These are phyloP conservation scores for Patellifolia procumbens DNA, from an alignment of 179 eudicot species.

Conservation along the genomic window DNA sequence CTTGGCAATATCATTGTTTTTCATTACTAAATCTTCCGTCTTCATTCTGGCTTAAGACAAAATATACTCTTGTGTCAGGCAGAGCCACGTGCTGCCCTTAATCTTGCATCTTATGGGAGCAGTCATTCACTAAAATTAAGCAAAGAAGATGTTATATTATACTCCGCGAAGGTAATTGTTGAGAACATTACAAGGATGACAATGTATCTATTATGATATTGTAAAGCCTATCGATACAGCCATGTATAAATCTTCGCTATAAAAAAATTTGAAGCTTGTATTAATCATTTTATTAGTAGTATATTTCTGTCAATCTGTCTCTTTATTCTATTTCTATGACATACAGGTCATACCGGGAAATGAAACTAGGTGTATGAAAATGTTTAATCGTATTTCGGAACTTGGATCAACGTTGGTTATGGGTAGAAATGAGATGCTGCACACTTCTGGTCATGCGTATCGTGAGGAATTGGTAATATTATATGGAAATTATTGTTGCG, in stretches of 20 bases:
- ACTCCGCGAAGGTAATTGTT: constrained; percentile 83
- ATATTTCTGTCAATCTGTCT: background rate
- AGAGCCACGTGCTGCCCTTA: constrained; percentile 97
- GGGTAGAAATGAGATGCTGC: constrained; percentile 86
- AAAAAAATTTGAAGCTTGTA: background rate
- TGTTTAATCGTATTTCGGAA: constrained; percentile 93
- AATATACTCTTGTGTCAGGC: constrained; percentile 75
- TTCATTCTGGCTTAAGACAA: constrained; percentile 31
- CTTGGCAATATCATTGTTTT: background rate
- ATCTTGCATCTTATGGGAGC: constrained; percentile 92
- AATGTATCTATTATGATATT: background rate
- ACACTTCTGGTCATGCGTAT: constrained; percentile 91
- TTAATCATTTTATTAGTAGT: background rate
- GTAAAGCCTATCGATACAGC: background rate
- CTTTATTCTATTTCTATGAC: constrained; percentile 15
- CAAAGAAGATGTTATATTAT: constrained; percentile 86
- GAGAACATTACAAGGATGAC: background rate
- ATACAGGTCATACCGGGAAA: constrained; percentile 94
- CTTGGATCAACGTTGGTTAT: constrained; percentile 86
- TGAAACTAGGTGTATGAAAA: constrained; percentile 87
- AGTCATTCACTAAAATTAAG: constrained; percentile 90
- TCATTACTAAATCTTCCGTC: background rate
- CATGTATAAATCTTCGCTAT: background rate
- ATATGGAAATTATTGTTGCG: background rate
- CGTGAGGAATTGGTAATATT: constrained; percentile 82